Conservation (phyloP, 768 basidiomycete species). For the Clavaria fumosa region DNA sequence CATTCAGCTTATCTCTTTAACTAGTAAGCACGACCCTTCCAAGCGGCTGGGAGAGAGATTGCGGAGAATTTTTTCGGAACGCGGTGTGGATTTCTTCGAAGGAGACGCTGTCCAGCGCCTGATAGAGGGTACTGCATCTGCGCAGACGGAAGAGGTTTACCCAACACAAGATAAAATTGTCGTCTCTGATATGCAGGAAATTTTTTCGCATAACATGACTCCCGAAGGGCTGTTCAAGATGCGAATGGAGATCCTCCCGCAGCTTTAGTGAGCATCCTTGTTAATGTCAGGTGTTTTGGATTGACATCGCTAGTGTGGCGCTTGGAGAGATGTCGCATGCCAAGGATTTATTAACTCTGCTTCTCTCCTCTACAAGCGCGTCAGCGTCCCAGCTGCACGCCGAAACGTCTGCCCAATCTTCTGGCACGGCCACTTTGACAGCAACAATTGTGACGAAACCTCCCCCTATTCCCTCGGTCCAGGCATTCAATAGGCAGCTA, state of each 20-base stretch:
- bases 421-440: conserved; percentile 23
- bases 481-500: conserved; percentile 58
- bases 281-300: too few species aligned
- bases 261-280: conserved; percentile 47
- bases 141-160: too few species aligned
- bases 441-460: conserved; percentile 55
- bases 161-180: too few species aligned
- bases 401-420: conserved; percentile 8
- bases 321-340: conserved; percentile 71
- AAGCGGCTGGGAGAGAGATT: conserved; percentile 50
- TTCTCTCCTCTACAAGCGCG: conserved; percentile 28
- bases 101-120: not conserved
- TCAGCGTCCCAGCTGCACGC: conserved; percentile 14
- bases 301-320: conserved; percentile 52
- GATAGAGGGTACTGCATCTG: too few species aligned
- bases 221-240: conserved; percentile 59
- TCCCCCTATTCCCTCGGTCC: conserved; percentile 45
- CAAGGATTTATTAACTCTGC: conserved; percentile 46
- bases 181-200: conserved; percentile 12
- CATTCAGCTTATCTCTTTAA: conserved; percentile 10
- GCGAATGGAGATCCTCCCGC: conserved; percentile 55
- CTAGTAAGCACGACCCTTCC: conserved; percentile 39
- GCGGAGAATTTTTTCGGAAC: conserved; percentile 54
- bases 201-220: too few species aligned
- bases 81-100: conserved; percentile 66